These are phyloP conservation scores for Podospora bellae-mahoneyi DNA, from an alignment of 495 filamentous ascomycete species.

Conservation along the genomic window DNA sequence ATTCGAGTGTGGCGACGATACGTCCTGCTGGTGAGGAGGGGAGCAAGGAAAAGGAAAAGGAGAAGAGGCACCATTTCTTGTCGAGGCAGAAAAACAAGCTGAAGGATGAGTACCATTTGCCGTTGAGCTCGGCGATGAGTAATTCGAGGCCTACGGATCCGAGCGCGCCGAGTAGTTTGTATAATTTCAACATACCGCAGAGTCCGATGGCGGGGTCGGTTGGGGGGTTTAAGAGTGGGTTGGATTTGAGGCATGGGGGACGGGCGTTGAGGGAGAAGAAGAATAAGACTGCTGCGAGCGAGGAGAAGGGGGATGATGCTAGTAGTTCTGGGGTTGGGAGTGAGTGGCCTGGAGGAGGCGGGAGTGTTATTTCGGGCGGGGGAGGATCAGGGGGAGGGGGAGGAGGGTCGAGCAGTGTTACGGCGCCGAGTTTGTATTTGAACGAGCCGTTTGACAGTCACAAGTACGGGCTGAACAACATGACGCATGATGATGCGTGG, in stretches of 20 bases:
- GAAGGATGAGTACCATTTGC: slow-evolving; percentile 73
- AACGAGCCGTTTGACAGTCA: slow-evolving; percentile 46
- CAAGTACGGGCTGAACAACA: slow-evolving; percentile 70
- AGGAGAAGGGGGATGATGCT: slow-evolving; percentile 58
- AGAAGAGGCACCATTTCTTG: slow-evolving; percentile 78
- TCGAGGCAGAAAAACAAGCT: slow-evolving; percentile 89
- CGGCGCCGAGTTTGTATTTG: slow-evolving; percentile 34
- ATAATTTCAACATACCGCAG: slow-evolving; percentile 65
- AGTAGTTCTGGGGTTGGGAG: slow-evolving; percentile 32
- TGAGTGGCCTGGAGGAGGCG: slow-evolving; percentile 51
- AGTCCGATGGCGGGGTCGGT: slow-evolving; percentile 61
- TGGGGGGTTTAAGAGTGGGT: slow-evolving; percentile 71
- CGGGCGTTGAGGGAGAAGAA: slow-evolving; percentile 84
- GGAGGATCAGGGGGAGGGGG: slow-evolving; percentile 24
- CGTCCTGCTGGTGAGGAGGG: slow-evolving; percentile 31
- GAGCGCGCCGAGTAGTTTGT: slow-evolving; percentile 77
- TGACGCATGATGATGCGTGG: slow-evolving; percentile 92
- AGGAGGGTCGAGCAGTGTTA: slow-evolving; percentile 17
- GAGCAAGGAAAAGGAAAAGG: slow-evolving; percentile 56
- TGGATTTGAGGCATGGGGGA: slow-evolving; percentile 83
- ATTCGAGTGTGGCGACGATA: slow-evolving; percentile 81
- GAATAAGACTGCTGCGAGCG: slow-evolving; percentile 62
- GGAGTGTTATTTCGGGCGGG: slow-evolving; percentile 43
- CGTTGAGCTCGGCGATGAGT: slow-evolving; percentile 83
- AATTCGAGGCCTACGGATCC: slow-evolving; percentile 87